Evolutionary conservation across 192 early-diverging fungal species (phyloP).

Genomic region (Coemansia sp.): DNA sequence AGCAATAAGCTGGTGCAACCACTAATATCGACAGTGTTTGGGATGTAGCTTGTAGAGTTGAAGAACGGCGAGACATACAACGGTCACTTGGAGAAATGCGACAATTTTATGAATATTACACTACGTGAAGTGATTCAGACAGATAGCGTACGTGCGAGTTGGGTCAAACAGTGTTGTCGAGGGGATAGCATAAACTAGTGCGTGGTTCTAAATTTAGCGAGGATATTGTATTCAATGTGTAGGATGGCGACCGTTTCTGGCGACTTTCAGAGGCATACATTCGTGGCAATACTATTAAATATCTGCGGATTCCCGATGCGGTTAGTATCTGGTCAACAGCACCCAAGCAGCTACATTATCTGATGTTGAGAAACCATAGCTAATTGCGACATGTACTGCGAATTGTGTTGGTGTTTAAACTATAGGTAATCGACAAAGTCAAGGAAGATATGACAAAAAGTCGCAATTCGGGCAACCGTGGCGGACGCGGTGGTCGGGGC

Average conservation of each 20-base stretch:
- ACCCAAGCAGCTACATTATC: background rate
- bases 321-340: constrained; percentile 27
- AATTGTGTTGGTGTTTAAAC: background rate
- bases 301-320: constrained; percentile 83
- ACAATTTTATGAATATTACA: constrained; percentile 98
- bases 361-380: background rate
- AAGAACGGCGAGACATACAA: constrained; percentile 99
- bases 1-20: background rate
- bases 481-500: constrained; percentile 55
- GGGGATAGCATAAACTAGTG: background rate
- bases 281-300: constrained; percentile 87
- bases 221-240: constrained; percentile 6
- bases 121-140: constrained; percentile 94
- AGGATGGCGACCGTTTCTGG: constrained; percentile 94
- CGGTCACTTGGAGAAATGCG: constrained; percentile 94
- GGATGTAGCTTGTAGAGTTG: constrained; percentile 76
- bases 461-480: constrained; percentile 43
- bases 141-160: constrained; percentile 59
- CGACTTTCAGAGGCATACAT: constrained; percentile 90
- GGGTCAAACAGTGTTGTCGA: background rate
- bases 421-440: constrained; percentile 85
- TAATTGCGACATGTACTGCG: background rate
- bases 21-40: background rate
- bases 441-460: constrained; percentile 75
- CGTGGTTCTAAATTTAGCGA: background rate